phyloP scores from a whole-genome alignment of 371 early-diverging fungal genomes.

The Lichtheimia ramosa region DNA sequence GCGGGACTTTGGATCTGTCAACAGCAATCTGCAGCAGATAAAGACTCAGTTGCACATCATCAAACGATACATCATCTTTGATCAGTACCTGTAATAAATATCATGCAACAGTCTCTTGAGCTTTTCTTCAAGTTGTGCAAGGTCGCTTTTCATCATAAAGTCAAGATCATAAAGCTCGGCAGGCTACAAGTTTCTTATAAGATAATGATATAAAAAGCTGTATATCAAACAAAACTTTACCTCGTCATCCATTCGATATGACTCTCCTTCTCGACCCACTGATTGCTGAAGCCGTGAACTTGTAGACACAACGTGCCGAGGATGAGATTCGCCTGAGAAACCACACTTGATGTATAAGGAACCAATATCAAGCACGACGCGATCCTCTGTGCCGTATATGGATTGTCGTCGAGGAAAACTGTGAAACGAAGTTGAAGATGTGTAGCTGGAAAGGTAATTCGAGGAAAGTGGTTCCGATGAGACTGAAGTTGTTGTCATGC shows the following conservation, averaged over 20 bases:
- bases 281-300: constrained; percentile 35
- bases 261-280: constrained; percentile 40
- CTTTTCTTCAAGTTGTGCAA: constrained; percentile 37
- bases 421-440: constrained; percentile 37
- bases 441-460: constrained; percentile 37
- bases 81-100: constrained; percentile 42
- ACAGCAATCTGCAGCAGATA: constrained; percentile 49
- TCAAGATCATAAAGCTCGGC: constrained; percentile 54
- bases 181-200: constrained; percentile 16
- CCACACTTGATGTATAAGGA: constrained; percentile 83
- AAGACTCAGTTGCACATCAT: not conserved
- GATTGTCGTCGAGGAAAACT: constrained; percentile 55
- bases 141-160: constrained; percentile 43
- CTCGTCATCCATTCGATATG: constrained; percentile 42
- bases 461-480: constrained; percentile 42
- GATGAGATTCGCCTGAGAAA: constrained; percentile 84
- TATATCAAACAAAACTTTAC: constrained; percentile 16
- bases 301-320: constrained; percentile 70
- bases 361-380: constrained; percentile 87
- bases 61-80: not conserved
- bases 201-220: no score
- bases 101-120: constrained; percentile 42
- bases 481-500: constrained; percentile 51
- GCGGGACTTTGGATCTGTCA: constrained; percentile 84
- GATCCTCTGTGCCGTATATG: constrained; percentile 79